Evolutionary conservation across 2,329 filamentous ascomycete genomes (phyloP).

Genomic region (Stagonosporopsis tanaceti): DNA sequence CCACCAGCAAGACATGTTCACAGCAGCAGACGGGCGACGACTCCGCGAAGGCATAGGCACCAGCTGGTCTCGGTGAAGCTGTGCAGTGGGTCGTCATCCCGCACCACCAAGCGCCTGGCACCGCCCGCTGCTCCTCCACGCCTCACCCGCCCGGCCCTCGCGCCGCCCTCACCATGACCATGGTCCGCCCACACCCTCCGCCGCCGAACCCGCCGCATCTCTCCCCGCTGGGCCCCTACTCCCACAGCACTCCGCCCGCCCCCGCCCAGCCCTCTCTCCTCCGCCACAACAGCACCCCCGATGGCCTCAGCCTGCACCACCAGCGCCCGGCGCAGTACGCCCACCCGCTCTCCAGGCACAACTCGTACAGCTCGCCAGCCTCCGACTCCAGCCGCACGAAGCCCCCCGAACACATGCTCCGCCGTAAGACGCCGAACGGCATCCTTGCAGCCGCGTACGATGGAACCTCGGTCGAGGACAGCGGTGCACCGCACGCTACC

Average conservation of each 20-base stretch:
- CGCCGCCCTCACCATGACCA: conserved; percentile 44
- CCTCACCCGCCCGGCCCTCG: not conserved
- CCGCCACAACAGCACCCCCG: conserved; percentile 37
- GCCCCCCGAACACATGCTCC: conserved; percentile 75
- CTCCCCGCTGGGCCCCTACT: conserved; percentile 35
- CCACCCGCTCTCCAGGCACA: conserved; percentile 49
- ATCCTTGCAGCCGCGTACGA: conserved; percentile 92
- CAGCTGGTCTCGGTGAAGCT: conserved; percentile 50
- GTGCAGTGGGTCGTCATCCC: conserved; percentile 28
- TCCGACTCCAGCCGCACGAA: conserved; percentile 40
- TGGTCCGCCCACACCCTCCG: conserved; percentile 49
- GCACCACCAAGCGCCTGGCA: not conserved
- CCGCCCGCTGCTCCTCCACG: not conserved
- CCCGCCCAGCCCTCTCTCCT: conserved; percentile 37
- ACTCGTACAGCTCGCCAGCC: conserved; percentile 45
- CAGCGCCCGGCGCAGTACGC: conserved; percentile 48
- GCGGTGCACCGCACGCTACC: conserved; percentile 74
- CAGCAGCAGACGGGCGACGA: conserved; percentile 48
- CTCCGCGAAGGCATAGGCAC: conserved; percentile 55
- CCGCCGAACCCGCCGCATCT: conserved; percentile 43
- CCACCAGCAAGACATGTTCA: conserved; percentile 48
- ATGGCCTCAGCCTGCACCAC: conserved; percentile 31
- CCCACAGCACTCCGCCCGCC: conserved; percentile 27
- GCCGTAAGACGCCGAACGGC: conserved; percentile 93
- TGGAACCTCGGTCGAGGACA: conserved; percentile 77